Percentiles rank a stretch among this genome's conserved stretches.
Conservation (phyloP, 768 basidiomycete genomes). For the Coprinopsis strossmayeri region DNA sequence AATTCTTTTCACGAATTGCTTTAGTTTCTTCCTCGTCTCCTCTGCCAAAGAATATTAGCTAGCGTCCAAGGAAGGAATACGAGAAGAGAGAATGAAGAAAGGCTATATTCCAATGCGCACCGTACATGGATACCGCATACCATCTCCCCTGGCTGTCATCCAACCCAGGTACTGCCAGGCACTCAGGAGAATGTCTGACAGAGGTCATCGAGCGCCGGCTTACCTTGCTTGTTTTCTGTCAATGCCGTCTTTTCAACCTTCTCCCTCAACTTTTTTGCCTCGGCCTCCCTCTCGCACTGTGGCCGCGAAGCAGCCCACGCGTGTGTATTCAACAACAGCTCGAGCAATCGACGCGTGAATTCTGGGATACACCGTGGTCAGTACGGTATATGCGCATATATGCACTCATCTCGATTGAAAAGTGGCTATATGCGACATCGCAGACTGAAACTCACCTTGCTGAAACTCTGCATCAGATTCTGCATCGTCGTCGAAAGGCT, state of each 20-base stretch:
- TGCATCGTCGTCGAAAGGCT: constrained; percentile 3
- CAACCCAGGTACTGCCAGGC: too few species aligned
- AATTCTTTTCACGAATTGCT: background rate
- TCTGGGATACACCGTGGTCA: too few species aligned
- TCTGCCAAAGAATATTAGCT: background rate
- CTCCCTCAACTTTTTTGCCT: background rate
- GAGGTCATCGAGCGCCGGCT: background rate
- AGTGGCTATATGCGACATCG: background rate
- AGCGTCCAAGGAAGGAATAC: too few species aligned
- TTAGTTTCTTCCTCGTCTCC: background rate
- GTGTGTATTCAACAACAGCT: constrained; percentile 1
- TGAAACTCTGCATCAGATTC: background rate
- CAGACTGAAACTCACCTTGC: background rate
- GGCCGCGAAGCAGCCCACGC: background rate
- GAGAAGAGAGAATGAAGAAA: too few species aligned
- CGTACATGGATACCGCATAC: too few species aligned
- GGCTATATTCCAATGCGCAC: too few species aligned
- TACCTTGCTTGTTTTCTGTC: background rate
- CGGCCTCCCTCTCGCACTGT: background rate
- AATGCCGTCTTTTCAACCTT: background rate
- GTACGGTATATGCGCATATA: constrained; percentile 1
- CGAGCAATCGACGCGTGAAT: background rate
- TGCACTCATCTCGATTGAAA: background rate
- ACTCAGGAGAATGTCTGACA: too few species aligned
- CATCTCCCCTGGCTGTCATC: too few species aligned